Conservation (phyloP, 306 rosid species). For the Neltuma alba region DNA sequence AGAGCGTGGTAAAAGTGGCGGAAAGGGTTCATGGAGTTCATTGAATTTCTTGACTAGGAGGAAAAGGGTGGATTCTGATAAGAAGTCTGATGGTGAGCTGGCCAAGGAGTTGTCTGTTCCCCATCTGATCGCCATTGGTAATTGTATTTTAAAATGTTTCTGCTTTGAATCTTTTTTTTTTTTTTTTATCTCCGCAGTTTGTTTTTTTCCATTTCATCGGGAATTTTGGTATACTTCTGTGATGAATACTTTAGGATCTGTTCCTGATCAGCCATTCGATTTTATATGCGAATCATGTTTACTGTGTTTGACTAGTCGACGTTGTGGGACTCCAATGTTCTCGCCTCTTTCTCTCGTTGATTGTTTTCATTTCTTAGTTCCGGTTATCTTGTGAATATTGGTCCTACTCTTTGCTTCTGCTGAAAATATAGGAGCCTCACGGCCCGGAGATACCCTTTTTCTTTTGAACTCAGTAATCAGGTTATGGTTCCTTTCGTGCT, state of each 20-base stretch:
- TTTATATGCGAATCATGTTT: neutral
- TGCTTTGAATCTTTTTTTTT: conserved; percentile 10
- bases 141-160: neutral
- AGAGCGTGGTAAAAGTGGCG: conserved; percentile 37
- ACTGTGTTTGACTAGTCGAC: conserved; percentile 4
- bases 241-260: neutral
- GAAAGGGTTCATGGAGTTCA: conserved; percentile 48
- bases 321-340: conserved; percentile 21
- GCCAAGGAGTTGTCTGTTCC: conserved; percentile 80
- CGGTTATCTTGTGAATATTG: neutral
- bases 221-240: neutral
- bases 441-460: neutral
- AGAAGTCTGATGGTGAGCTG: conserved; percentile 46
- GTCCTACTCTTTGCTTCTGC: neutral
- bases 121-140: conserved; percentile 84
- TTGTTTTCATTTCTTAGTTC: neutral
- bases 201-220: neutral
- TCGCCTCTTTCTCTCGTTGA: neutral
- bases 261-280: neutral
- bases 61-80: conserved; percentile 74
- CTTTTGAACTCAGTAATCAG: neutral
- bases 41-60: conserved; percentile 62
- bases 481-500: neutral
- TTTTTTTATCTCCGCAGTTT: conserved; percentile 27
- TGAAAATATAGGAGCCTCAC: neutral